A percentile compares a stretch with the other conserved stretches of the same genome.
These are phyloP conservation scores for Cyclostephanos invisitatus DNA, from an alignment of 108 stramenopile species.

Conservation along the genomic window DNA sequence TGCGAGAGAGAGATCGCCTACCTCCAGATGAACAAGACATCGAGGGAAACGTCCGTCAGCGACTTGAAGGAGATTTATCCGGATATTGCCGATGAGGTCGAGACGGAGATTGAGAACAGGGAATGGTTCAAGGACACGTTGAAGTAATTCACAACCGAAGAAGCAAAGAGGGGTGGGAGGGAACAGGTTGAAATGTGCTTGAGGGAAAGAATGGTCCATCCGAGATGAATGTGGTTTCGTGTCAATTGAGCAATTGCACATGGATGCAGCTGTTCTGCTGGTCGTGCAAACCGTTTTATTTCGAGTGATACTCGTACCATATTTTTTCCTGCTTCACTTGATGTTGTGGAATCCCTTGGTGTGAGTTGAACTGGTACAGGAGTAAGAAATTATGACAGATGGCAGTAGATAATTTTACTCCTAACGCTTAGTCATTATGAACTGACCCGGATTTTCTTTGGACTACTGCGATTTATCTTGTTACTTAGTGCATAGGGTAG, in stretches of 20 bases:
- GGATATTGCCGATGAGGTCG: slow-evolving; percentile 85
- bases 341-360: too few relatives aligned
- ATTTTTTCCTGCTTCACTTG: too few relatives aligned
- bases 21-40: slow-evolving; percentile 73
- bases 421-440: too few relatives aligned
- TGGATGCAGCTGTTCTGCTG: neutral
- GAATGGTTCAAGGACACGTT: slow-evolving; percentile 90
- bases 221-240: too few relatives aligned
- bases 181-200: neutral
- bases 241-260: too few relatives aligned
- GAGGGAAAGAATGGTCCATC: neutral
- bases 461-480: too few relatives aligned
- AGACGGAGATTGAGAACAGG: slow-evolving; percentile 84
- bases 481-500: too few relatives aligned
- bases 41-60: slow-evolving; percentile 64
- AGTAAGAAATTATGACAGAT: too few relatives aligned
- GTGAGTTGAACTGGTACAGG: neutral
- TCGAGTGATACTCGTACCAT: neutral
- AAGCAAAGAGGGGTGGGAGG: neutral
- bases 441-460: too few relatives aligned
- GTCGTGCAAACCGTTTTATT: too few relatives aligned
- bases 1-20: slow-evolving; percentile 63
- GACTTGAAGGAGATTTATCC: slow-evolving; percentile 86
- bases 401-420: too few relatives aligned
- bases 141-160: slow-evolving; percentile 20